Evolutionary conservation across 768 basidiomycete genomes (phyloP).

Genomic region (Tylopilus felleus): DNA sequence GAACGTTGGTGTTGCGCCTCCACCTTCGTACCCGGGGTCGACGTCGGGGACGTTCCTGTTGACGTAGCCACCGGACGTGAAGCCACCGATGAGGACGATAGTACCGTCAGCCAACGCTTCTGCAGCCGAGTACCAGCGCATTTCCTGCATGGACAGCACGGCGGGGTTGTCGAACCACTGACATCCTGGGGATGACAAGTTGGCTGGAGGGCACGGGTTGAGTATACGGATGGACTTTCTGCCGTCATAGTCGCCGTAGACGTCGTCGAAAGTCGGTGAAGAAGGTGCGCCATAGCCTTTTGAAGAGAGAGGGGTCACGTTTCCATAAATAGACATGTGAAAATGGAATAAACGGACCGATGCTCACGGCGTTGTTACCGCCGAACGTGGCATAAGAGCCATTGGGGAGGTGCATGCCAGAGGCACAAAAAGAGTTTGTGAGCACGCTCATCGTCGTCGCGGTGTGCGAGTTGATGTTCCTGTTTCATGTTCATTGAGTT

Average conservation of each 20-base stretch:
- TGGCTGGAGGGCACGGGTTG: constrained; percentile 57
- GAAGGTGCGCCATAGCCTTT: constrained; percentile 33
- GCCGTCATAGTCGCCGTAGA: constrained; percentile 79
- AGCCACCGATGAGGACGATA: constrained; percentile 76
- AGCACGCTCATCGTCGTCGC: constrained; percentile 36
- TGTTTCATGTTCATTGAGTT: neutral
- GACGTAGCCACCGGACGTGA: constrained; percentile 69
- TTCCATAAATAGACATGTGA: constrained; percentile 17
- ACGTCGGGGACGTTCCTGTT: constrained; percentile 66
- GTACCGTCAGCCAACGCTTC: constrained; percentile 74
- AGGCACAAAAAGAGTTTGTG: constrained; percentile 77
- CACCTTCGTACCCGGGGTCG: constrained; percentile 57
- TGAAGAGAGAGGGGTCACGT: constrained; percentile 25
- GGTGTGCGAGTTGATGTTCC: constrained; percentile 19
- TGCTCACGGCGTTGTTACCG: constrained; percentile 65
- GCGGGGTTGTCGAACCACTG: constrained; percentile 70
- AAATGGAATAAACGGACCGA: constrained; percentile 29
- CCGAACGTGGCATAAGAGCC: constrained; percentile 73
- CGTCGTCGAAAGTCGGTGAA: constrained; percentile 44
- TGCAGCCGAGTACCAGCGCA: constrained; percentile 73
- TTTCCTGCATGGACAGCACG: constrained; percentile 57
- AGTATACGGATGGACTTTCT: constrained; percentile 75
- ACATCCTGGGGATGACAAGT: constrained; percentile 47
- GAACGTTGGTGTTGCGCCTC: constrained; percentile 72
- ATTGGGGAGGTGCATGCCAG: constrained; percentile 77